Evolutionary conservation across 208 protist species (phyloP).

Genomic region (Trypanosoma theileri): DNA sequence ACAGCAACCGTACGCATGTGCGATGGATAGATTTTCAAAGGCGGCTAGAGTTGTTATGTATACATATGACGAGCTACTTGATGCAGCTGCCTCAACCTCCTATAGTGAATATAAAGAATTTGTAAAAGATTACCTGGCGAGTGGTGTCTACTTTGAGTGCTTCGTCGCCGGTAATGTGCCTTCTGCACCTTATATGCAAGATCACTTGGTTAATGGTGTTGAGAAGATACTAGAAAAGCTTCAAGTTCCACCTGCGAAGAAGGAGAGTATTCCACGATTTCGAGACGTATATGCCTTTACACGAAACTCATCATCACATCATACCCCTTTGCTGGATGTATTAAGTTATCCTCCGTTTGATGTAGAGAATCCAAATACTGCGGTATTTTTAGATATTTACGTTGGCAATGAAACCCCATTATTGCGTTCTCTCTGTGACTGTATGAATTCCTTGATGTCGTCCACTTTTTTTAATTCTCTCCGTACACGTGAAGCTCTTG

Average conservation of each 20-base stretch:
- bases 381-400: conserved; percentile 51
- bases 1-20: conserved; percentile 50
- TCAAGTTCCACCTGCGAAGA: conserved; percentile 26
- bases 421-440: conserved; percentile 35
- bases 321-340: conserved; percentile 36
- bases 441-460: conserved; percentile 43
- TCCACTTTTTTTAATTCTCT: conserved; percentile 73
- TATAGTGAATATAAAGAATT: conserved; percentile 58
- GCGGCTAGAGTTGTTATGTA: conserved; percentile 30
- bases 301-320: background rate
- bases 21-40: conserved; percentile 32
- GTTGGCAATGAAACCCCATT: conserved; percentile 51
- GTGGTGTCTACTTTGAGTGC: conserved; percentile 62
- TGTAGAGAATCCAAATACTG: conserved; percentile 43
- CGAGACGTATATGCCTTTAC: conserved; percentile 49
- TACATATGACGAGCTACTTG: conserved; percentile 57
- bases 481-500: conserved; percentile 75
- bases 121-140: conserved; percentile 45
- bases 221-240: conserved; percentile 34
- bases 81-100: conserved; percentile 28
- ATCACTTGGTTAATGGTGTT: conserved; percentile 28
- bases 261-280: conserved; percentile 40
- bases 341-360: conserved; percentile 53
- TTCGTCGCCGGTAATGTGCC: conserved; percentile 64
- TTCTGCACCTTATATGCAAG: conserved; percentile 33